Conservation (phyloP, 2,329 filamentous ascomycete species). For the Stagonosporopsis chrysanthemi region DNA sequence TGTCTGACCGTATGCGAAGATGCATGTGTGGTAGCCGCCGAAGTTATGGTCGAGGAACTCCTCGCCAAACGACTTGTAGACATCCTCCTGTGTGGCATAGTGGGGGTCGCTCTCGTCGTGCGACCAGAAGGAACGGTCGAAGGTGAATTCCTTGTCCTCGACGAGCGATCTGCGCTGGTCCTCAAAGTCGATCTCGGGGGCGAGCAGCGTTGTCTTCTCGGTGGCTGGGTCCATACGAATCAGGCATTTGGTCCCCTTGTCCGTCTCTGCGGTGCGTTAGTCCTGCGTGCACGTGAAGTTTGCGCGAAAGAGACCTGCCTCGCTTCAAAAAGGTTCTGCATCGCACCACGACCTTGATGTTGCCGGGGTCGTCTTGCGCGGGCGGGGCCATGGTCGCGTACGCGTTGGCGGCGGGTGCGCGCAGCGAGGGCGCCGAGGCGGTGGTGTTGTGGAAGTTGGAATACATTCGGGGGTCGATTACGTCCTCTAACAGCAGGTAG, state of each 20-base stretch:
- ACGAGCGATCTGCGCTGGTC: slow-evolving; percentile 69
- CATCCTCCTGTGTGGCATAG: slow-evolving; percentile 90
- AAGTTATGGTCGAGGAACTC: slow-evolving; percentile 99
- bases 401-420: slow-evolving; percentile 51
- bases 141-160: slow-evolving; percentile 91
- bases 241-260: slow-evolving; percentile 82
- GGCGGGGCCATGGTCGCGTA: slow-evolving; percentile 43
- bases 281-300: neutral
- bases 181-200: slow-evolving; percentile 67
- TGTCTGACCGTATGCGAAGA: slow-evolving; percentile 98
- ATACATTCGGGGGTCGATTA: slow-evolving; percentile 42
- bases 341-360: slow-evolving; percentile 61
- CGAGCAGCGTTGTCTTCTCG: slow-evolving; percentile 81
- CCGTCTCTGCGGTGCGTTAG: slow-evolving; percentile 68
- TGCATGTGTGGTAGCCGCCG: slow-evolving; percentile 98
- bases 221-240: slow-evolving; percentile 89
- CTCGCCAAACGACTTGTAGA: slow-evolving; percentile 92
- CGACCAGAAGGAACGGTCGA: slow-evolving; percentile 99
- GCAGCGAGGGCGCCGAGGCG: slow-evolving; percentile 55
- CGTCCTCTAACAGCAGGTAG: slow-evolving; percentile 34
- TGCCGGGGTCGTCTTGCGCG: slow-evolving; percentile 53
- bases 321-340: slow-evolving; percentile 57
- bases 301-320: slow-evolving; percentile 42
- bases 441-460: slow-evolving; percentile 41
- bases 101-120: slow-evolving; percentile 80